These are phyloP conservation scores for Venturia carpophila DNA, from an alignment of 2,329 filamentous ascomycete genomes.

Conservation along the genomic window DNA sequence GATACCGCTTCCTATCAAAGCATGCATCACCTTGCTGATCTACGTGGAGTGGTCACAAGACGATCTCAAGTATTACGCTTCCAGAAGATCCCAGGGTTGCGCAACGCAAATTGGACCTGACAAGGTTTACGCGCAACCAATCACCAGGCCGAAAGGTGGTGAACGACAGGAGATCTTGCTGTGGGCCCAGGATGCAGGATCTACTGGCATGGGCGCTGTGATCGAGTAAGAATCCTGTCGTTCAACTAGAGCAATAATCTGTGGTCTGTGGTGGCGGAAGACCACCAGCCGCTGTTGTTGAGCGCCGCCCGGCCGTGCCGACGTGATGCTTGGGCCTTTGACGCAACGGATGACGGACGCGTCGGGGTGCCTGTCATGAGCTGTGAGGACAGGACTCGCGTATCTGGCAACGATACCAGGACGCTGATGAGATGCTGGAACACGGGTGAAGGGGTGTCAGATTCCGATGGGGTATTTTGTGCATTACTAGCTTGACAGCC, in stretches of 20 bases:
- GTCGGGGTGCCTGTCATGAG: not conserved
- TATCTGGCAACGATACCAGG: not conserved
- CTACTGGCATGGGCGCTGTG: not conserved
- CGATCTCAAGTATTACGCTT: not conserved
- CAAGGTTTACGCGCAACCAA: not conserved
- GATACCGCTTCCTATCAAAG: not conserved
- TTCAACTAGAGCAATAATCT: not conserved
- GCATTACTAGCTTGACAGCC: not conserved
- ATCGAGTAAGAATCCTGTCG: not conserved
- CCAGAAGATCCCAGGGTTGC: not conserved
- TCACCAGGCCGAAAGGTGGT: not conserved
- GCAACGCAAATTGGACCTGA: not conserved
- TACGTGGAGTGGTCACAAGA: not conserved
- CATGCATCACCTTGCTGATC: constrained; percentile 1
- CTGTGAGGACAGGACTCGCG: constrained; percentile 8
- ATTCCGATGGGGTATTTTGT: constrained; percentile 3
- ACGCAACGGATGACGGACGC: too few species aligned
- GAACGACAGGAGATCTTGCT: not conserved
- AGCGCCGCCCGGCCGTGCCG: not conserved
- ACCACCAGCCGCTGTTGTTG: not conserved
- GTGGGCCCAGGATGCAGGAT: not conserved
- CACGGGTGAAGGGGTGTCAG: constrained; percentile 1
- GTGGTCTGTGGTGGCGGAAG: not conserved
- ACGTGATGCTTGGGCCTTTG: not conserved
- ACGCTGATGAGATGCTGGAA: not conserved